phyloP scores from a whole-genome alignment of 257 asterid species.

The Linderniella brevidens region DNA sequence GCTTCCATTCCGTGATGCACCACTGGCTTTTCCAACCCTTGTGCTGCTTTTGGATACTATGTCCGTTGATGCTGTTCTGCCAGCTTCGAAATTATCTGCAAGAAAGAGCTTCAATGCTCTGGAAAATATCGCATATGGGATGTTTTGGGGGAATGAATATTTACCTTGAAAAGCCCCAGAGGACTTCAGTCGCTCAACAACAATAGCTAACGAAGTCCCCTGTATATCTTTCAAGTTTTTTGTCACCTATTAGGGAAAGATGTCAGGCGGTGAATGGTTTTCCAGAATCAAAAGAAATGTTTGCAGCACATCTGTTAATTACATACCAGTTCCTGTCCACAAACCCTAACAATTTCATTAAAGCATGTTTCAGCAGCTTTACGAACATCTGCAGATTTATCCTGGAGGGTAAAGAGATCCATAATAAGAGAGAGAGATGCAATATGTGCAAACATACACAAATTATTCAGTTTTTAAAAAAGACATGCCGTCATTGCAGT shows the following conservation, averaged over 20 bases:
- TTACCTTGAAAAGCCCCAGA: slow-evolving; percentile 55
- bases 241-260: slow-evolving; percentile 32
- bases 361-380: slow-evolving; percentile 92
- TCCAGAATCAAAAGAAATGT: neutral
- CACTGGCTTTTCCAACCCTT: slow-evolving; percentile 55
- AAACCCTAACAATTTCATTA: slow-evolving; percentile 70
- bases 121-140: neutral
- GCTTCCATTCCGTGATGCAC: slow-evolving; percentile 57
- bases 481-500: slow-evolving; percentile 82
- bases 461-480: slow-evolving; percentile 1
- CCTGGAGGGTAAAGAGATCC: slow-evolving; percentile 30
- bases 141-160: neutral
- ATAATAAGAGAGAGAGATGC: slow-evolving; percentile 5
- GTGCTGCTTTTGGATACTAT: slow-evolving; percentile 45
- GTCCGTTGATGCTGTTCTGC: slow-evolving; percentile 37
- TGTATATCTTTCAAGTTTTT: slow-evolving; percentile 86
- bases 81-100: slow-evolving; percentile 52
- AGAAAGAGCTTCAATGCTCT: neutral
- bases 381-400: slow-evolving; percentile 98
- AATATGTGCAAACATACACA: neutral
- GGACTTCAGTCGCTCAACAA: slow-evolving; percentile 64
- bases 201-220: slow-evolving; percentile 92
- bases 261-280: neutral
- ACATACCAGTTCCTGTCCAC: slow-evolving; percentile 86
- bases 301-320: neutral